A percentile compares a stretch with the other conserved stretches of the same genome.
phyloP scores from a whole-genome alignment of 345 rosid species.

The Eucalyptus grandis region DNA sequence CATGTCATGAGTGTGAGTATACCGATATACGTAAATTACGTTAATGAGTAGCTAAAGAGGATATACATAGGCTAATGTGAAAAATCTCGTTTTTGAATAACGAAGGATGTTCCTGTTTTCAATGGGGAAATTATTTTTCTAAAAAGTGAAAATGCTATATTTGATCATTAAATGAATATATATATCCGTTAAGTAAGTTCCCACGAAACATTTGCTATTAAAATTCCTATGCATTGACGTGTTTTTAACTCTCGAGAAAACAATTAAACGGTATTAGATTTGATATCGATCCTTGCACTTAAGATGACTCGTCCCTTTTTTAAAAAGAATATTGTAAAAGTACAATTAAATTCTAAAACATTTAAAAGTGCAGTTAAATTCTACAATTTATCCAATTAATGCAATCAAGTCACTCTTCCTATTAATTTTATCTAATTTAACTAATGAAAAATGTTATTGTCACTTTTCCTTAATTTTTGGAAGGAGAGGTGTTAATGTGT shows the following conservation, averaged over 20 bases:
- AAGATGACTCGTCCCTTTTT: not conserved
- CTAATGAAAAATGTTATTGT: not conserved
- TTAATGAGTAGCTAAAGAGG: not conserved
- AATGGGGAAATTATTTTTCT: not conserved
- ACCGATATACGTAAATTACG: too few species aligned
- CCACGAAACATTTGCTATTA: not conserved
- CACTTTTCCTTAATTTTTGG: not conserved
- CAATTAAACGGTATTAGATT: not conserved
- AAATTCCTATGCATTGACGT: not conserved
- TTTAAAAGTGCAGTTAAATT: accelerated
- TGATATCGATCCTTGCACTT: not conserved
- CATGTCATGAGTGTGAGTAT: not conserved
- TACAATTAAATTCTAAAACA: not conserved
- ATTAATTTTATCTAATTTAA: accelerated
- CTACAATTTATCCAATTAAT: not conserved
- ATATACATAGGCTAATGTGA: not conserved
- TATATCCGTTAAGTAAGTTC: not conserved
- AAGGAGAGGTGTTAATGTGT: not conserved
- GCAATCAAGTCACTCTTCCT: not conserved
- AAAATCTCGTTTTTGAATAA: too few species aligned
- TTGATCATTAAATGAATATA: not conserved
- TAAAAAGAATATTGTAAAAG: accelerated
- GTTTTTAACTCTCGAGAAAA: not conserved
- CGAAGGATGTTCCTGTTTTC: not conserved
- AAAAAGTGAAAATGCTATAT: not conserved